Conservation (phyloP, 2,329 filamentous ascomycete genomes). For the Epichloe baconii region DNA sequence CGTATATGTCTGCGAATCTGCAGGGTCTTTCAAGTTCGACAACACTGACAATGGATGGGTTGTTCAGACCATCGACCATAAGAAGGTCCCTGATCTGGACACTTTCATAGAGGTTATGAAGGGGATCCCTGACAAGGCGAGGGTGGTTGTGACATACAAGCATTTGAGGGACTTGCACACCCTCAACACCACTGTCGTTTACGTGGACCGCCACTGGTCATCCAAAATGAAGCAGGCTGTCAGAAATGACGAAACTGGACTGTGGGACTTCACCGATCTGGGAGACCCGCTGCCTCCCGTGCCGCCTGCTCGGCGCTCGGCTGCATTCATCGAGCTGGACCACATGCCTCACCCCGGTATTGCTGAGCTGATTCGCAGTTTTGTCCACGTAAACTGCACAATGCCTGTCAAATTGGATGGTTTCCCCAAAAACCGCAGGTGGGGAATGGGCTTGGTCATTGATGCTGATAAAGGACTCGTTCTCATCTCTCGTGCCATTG, state of each 20-base stretch:
- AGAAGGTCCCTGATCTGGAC: constrained; percentile 75
- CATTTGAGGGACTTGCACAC: constrained; percentile 92
- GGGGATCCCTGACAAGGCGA: constrained; percentile 64
- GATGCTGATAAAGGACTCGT: constrained; percentile 94
- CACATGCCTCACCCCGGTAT: constrained; percentile 79
- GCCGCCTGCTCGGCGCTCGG: constrained; percentile 59
- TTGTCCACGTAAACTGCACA: constrained; percentile 82
- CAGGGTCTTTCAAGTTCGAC: constrained; percentile 90
- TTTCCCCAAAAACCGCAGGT: constrained; percentile 89
- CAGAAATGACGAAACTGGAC: constrained; percentile 75
- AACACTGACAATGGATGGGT: constrained; percentile 87
- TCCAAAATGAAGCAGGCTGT: constrained; percentile 87
- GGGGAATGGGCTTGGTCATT: constrained; percentile 93
- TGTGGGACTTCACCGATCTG: constrained; percentile 91
- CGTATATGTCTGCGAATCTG: constrained; percentile 88
- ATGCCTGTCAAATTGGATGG: constrained; percentile 96
- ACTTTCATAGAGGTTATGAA: constrained; percentile 88
- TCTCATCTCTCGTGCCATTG: constrained; percentile 82
- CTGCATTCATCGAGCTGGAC: constrained; percentile 83
- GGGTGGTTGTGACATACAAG: constrained; percentile 90
- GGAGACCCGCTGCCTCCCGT: constrained; percentile 67
- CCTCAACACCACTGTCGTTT: constrained; percentile 80
- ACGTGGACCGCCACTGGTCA: constrained; percentile 91
- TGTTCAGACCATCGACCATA: constrained; percentile 82
- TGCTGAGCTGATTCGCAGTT: constrained; percentile 87